These are phyloP conservation scores for Galerina marginata DNA, from an alignment of 768 basidiomycete genomes.

Conservation along the genomic window DNA sequence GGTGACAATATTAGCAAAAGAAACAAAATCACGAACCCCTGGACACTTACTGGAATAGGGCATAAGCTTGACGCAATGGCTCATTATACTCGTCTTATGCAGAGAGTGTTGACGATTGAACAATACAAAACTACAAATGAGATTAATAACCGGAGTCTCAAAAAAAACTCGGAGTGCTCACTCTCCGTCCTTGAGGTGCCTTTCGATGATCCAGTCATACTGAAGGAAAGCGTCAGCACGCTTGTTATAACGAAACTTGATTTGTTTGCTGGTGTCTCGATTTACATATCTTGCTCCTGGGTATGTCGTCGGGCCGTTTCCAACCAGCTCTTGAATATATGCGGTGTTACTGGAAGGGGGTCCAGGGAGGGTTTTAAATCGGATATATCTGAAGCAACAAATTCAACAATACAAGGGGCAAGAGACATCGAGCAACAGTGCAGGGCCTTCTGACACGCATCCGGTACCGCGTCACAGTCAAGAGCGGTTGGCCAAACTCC, in stretches of 20 bases:
- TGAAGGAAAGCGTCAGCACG: constrained; percentile 93
- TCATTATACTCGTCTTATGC: constrained; percentile 99
- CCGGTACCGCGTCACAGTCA: constrained; percentile 75
- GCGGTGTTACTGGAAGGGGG: constrained; percentile 79
- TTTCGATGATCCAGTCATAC: constrained; percentile 98
- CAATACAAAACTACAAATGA: constrained; percentile 70
- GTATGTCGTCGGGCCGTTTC: constrained; percentile 93
- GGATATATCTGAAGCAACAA: constrained; percentile 43
- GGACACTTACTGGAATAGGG: constrained; percentile 88
- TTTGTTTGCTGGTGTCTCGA: constrained; percentile 95
- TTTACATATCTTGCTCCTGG: constrained; percentile 97
- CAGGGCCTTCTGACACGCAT: constrained; percentile 58
- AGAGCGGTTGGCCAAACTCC: constrained; percentile 58
- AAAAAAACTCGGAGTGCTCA: constrained; percentile 48
- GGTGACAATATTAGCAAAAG: constrained; percentile 12
- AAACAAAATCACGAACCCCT: background rate
- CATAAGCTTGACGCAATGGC: constrained; percentile 96
- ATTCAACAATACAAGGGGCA: constrained; percentile 63
- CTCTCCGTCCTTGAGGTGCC: constrained; percentile 98
- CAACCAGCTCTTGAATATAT: constrained; percentile 92
- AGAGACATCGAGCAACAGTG: constrained; percentile 65
- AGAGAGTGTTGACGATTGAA: constrained; percentile 98
- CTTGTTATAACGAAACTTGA: constrained; percentile 96
- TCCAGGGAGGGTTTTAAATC: constrained; percentile 32
- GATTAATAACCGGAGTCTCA: constrained; percentile 6